Base-by-base conservation (phyloP, 2,329 filamentous ascomycete genomes). In the Nemania sp. region DNA sequence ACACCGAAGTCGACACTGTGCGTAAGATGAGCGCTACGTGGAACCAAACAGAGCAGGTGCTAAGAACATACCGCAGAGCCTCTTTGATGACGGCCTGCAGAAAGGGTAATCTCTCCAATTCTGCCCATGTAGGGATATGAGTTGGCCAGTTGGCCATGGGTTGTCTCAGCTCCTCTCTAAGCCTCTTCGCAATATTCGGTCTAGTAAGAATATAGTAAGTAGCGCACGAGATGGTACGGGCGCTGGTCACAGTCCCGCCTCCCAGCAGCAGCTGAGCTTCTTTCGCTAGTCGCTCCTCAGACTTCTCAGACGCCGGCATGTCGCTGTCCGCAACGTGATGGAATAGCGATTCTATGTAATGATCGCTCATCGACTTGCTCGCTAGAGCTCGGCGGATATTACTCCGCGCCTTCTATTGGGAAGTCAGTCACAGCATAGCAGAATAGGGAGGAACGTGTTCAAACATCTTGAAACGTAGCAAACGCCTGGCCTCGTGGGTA, bases 71-170 rank as follows among this genome's bases (percentile, higher is more conserved):
- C 66, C 66, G 63, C 20, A 67, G 40, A 21, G 63, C 49, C 57
- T 68, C 66, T 52, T 68, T 68, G 13, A 68, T 62, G 3, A 67
- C 57, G 6, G 61, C 66, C 42, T 68, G 65, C 20, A 82, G 70
- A 54, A 75, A 79, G 1, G 73, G 72, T 9, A 78, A 65, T 56
- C 68, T 64, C 62, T 77, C 72, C 21, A 77, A 66, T 10, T 69
- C 65, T 10, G 50, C 40, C 58, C 66, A 73, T 43, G 49, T 63
- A 34, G 68, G 69, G 7, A 70, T 45, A 11, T 29, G 40, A 29
- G 65, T 60, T 6, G 69, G 69, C 46, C 67, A 70, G 15, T 57
- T 47, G 1, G 47, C 51, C 67, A 72, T 72, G 2, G 63, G 55
- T 17, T 57, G 50, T 47, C 49, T 56, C n/a, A 74, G 60, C 59